A percentile compares a stretch with the other conserved stretches of the same genome.
These are phyloP conservation scores for Fusarium sp. DNA, from an alignment of 2,329 filamentous ascomycete species.

Conservation along the genomic window DNA sequence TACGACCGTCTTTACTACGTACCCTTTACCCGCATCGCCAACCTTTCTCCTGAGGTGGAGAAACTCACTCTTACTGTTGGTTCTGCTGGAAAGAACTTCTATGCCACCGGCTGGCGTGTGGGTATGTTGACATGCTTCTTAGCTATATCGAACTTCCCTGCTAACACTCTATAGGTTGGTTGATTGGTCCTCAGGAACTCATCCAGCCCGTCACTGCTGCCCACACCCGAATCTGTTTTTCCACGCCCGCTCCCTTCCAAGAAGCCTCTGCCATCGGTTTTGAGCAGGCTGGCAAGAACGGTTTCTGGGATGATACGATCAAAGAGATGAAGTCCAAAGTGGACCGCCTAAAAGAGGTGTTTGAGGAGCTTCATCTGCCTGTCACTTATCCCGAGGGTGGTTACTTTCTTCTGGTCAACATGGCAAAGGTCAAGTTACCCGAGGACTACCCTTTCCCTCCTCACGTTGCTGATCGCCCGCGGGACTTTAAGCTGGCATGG, in stretches of 20 bases:
- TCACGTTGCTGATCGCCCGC: constrained; percentile 85
- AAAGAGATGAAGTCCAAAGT: constrained; percentile 92
- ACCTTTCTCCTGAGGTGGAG: constrained; percentile 89
- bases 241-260: constrained; percentile 91
- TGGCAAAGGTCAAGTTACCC: constrained; percentile 87
- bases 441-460: constrained; percentile 87
- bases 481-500: constrained; percentile 96
- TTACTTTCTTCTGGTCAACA: constrained; percentile 97
- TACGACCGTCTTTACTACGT: constrained; percentile 97
- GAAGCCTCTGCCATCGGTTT: constrained; percentile 95
- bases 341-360: constrained; percentile 85
- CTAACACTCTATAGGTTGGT: constrained; percentile 70
- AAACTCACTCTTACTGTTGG: constrained; percentile 92
- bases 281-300: constrained; percentile 84
- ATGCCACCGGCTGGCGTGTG: constrained; percentile 96
- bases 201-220: constrained; percentile 93
- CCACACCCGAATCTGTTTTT: constrained; percentile 97
- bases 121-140: constrained; percentile 54
- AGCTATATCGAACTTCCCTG: accelerated
- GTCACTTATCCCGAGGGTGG: constrained; percentile 96
- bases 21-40: constrained; percentile 93
- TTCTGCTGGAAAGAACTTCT: constrained; percentile 98
- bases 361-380: constrained; percentile 79
- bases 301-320: constrained; percentile 89
- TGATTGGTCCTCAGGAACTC: constrained; percentile 89